Evolutionary conservation across 2,329 filamentous ascomycete species (phyloP), one percentile per base, ranked within the genome.

Genomic region (Metarhizium album): DNA sequence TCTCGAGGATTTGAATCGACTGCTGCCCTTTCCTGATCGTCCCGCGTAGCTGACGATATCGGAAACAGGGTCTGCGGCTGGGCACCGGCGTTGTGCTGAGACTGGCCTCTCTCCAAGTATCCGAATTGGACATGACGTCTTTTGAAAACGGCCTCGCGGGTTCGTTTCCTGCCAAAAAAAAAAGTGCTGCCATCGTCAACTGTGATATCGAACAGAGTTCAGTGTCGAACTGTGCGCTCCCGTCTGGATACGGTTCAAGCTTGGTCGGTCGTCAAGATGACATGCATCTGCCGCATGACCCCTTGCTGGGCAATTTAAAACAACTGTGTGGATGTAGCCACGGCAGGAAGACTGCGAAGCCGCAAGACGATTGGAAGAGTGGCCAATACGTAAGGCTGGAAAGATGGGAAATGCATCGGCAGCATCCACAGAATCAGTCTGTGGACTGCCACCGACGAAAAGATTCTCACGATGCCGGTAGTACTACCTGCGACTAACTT

Each of bases 1-100:
- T 56, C 54, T 58, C 53, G 58, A 58, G 58, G 53, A 52, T 27
- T 47, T 11, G 16, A 16, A 38, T 47, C 50, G 45, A 52, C 43
- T 58, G 55, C 54, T 56, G n/a, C n/a, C n/a, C n/a, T n/a, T n/a
- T n/a, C n/a, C n/a, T 61, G 58, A 62, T 62, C 59, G 55, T 62
- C 60, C 60, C 60, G 59, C 54, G 45, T 51, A 46, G 50, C 35
- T 52, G 48, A 31, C 42, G 23, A 46, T 35, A 45, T 31, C 33
- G 40, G 27, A n/a, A 49, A 29, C 3, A 27, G 42, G 43, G 31
- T 3, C 8, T 18, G 16, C 23, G 16, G 23, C 42, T 20, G 14
- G 22, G 29, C 45, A 11, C 43, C n/a, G 45, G 23, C 9, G n/a
- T n/a, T 33, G 8, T 23, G 27, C 4, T 20, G 45, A 33, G 24